Conservation (phyloP, 257 asterid species). For the Anisodus tanguticus region DNA sequence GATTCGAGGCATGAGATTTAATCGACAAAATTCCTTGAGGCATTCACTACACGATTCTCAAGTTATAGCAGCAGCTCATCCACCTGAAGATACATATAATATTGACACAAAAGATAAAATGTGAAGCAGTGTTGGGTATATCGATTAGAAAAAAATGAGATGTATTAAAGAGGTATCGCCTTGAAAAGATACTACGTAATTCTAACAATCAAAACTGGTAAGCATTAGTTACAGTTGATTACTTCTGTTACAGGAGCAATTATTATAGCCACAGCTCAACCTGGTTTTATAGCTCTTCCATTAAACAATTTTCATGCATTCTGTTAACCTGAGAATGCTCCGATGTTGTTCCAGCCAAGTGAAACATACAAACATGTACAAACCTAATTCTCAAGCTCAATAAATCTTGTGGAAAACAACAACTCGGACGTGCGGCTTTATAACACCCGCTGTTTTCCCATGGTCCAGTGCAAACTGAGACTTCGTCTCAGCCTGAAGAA, state of each 20-base stretch:
- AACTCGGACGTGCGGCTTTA: slow-evolving; percentile 85
- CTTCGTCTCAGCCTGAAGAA: slow-evolving; percentile 39
- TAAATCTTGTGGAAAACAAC: slow-evolving; percentile 91
- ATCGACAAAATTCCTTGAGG: too few relatives aligned
- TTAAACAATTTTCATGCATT: slow-evolving; percentile 4
- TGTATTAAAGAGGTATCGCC: neutral
- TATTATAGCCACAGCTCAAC: slow-evolving; percentile 6
- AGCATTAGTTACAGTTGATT: neutral
- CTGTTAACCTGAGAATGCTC: slow-evolving; percentile 7
- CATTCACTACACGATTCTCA: too few relatives aligned
- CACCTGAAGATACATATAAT: too few relatives aligned
- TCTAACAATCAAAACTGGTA: neutral
- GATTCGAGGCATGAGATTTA: too few relatives aligned
- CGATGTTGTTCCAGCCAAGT: neutral
- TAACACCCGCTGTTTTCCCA: slow-evolving; percentile 80
- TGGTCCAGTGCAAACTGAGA: slow-evolving; percentile 77
- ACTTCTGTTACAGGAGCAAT: neutral
- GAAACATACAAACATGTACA: neutral
- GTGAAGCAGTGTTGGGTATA: neutral
- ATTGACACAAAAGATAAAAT: too few relatives aligned
- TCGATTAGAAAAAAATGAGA: neutral
- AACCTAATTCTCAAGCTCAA: slow-evolving; percentile 80
- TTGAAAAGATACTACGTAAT: neutral
- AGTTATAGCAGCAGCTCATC: too few relatives aligned
- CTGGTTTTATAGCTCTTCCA: neutral